Evolutionary conservation across 140 eudicot species (phyloP).

Genomic region (Ambrosia hybrid): DNA sequence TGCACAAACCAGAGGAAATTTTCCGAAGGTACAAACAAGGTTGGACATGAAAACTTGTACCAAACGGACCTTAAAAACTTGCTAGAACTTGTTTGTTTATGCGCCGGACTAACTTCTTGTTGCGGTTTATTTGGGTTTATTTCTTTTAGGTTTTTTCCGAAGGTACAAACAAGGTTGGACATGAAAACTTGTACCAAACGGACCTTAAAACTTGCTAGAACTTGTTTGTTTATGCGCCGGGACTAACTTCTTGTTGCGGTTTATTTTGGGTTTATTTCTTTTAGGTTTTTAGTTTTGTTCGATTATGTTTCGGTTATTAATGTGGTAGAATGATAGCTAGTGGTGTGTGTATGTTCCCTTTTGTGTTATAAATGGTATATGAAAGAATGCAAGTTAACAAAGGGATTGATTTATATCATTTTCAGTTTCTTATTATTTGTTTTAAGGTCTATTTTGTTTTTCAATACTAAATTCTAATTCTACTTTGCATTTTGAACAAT

Average conservation of each 20-base stretch:
- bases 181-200: conserved; percentile 24
- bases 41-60: conserved; percentile 41
- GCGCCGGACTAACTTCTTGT: conserved; percentile 3
- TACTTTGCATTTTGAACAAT: too few relatives aligned
- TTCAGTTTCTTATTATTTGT: background rate
- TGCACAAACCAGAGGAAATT: conserved; percentile 79
- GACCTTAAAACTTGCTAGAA: background rate
- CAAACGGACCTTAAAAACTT: conserved; percentile 7
- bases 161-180: conserved; percentile 75
- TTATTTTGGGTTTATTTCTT: background rate
- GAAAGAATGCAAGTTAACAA: conserved; percentile 9
- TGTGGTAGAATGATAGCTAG: conserved; percentile 26
- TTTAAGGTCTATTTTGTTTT: too few relatives aligned
- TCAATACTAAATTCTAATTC: too few relatives aligned
- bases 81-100: background rate
- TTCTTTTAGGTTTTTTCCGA: conserved; percentile 13
- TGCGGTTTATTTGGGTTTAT: background rate
- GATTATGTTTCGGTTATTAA: background rate
- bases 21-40: conserved; percentile 70
- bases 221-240: conserved; percentile 11
- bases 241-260: background rate
- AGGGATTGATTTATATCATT: background rate
- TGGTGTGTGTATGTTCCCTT: conserved; percentile 28
- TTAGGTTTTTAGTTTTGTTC: background rate
- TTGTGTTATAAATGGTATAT: conserved; percentile 10